Base-by-base conservation (phyloP, 2,329 filamentous ascomycete species). In the Nemania serpens region DNA sequence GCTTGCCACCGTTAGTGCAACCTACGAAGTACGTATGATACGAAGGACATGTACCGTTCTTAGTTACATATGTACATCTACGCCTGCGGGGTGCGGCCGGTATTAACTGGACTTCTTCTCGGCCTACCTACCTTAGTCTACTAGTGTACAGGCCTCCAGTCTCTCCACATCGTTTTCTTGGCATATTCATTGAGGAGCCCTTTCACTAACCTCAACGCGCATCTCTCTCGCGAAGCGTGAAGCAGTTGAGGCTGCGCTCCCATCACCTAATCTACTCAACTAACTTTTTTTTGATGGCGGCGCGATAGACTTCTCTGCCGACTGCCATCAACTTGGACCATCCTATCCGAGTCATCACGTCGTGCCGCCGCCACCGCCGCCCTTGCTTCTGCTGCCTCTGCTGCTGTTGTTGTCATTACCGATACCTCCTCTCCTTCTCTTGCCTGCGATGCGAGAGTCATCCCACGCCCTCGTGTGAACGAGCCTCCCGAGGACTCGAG, bases 401-500 rank as follows among this genome's bases (percentile, higher is more conserved):
- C 18, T 51, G 34, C 18, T n/a, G 42, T 37, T 22, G 33, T 29
- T 36, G n/a, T n/a, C n/a, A n/a, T n/a, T n/a, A n/a, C 22, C 11
- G 29, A 42, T 43, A 33, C 41, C 29, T 10, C n/a, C 42, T 15
- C 39, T 37, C n/a, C 42, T 15, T 33, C 37, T 33, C 55, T 49
- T 29, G 25, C 29, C 53, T 59, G 63, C 54, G 29, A 65, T 65
- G 63, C 53, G 63, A 63, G 42, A 51, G 46, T 50, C 50, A 50
- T 50, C 12, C 41, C 41, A 37, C 29, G 34, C 43, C 48, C 63
- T 58, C 62, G 50, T 58, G 56, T 57, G 25, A 59, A 33, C 59
- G 55, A 57, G 52, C 29, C 39, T 46, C 47, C 29, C 55, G 54
- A 51, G 56, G 41, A 43, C 39, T 15, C 22, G 25, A 46, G 49